These are phyloP conservation scores for Hansfordia pulvinata DNA, from an alignment of 2,329 filamentous ascomycete genomes.

Conservation along the genomic window DNA sequence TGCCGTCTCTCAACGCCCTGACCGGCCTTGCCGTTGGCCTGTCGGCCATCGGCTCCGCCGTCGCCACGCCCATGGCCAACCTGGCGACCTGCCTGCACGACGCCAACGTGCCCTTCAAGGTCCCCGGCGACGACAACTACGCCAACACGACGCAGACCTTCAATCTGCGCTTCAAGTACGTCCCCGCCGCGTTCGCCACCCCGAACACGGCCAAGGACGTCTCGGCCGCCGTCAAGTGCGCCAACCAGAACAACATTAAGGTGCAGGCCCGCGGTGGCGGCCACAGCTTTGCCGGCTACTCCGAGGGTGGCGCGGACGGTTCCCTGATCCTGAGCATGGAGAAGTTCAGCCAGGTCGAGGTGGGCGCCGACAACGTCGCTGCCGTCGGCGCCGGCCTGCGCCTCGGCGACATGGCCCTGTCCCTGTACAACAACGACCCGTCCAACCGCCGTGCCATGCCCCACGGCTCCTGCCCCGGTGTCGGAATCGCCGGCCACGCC, in stretches of 20 bases:
- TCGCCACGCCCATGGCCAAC: too few species aligned
- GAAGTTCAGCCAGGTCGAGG: constrained; percentile 23
- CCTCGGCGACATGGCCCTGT: constrained; percentile 22
- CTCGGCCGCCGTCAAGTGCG: constrained; percentile 27
- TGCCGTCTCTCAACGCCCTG: too few species aligned
- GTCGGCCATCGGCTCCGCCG: too few species aligned
- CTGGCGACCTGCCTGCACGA: constrained; percentile 14
- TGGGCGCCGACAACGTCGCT: constrained; percentile 20
- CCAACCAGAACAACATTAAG: constrained; percentile 22
- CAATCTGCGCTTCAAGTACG: constrained; percentile 14
- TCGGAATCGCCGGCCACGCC: constrained; percentile 21
- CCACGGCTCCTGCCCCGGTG: constrained; percentile 23
- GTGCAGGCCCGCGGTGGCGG: constrained; percentile 31
- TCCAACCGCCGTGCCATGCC: constrained; percentile 16
- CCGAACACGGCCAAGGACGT: constrained; percentile 27
- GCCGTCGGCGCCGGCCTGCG: constrained; percentile 28
- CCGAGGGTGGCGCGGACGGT: constrained; percentile 29
- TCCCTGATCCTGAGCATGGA: constrained; percentile 30
- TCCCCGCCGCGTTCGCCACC: constrained; percentile 25
- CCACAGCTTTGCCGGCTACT: constrained; percentile 33
- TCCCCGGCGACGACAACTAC: constrained; percentile 14
- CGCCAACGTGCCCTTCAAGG: constrained; percentile 10
- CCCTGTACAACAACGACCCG: constrained; percentile 18
- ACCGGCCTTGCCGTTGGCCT: too few species aligned
- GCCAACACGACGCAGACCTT: constrained; percentile 13